Conservation (phyloP, 495 filamentous ascomycete species). For the Hyphodiscus hymeniophilus region DNA sequence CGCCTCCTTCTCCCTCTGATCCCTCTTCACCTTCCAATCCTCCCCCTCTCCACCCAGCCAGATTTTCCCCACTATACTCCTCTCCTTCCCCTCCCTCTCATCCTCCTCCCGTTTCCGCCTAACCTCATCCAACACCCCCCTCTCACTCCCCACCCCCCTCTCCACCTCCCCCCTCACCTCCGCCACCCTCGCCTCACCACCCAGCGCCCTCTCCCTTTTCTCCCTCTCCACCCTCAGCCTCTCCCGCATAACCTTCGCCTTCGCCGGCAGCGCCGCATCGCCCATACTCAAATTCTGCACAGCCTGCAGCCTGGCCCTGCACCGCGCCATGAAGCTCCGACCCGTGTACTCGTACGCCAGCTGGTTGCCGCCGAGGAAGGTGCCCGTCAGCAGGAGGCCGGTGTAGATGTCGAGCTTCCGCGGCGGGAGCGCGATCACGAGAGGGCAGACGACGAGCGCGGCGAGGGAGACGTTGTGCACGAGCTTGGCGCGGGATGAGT, state of each 20-base stretch:
- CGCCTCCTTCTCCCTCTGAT: slow-evolving; percentile 21
- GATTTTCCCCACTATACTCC: slow-evolving; percentile 39
- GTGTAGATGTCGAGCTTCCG: slow-evolving; percentile 68
- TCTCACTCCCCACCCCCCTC: slow-evolving; percentile 20
- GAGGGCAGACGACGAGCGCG: slow-evolving; percentile 59
- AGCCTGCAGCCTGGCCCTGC: slow-evolving; percentile 27
- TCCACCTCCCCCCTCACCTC: slow-evolving; percentile 30
- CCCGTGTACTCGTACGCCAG: slow-evolving; percentile 55
- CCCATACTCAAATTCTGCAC: slow-evolving; percentile 9
- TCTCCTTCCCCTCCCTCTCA: slow-evolving; percentile 25
- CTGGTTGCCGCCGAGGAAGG: slow-evolving; percentile 53
- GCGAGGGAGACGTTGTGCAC: slow-evolving; percentile 34
- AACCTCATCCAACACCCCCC: slow-evolving; percentile 12
- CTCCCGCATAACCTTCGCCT: slow-evolving; percentile 45
- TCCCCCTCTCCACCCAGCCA: slow-evolving; percentile 52
- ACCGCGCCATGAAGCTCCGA: slow-evolving; percentile 38
- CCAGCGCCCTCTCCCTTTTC: slow-evolving; percentile 23
- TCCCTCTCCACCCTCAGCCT: slow-evolving; percentile 32
- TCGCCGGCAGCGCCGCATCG: slow-evolving; percentile 38
- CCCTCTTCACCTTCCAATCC: slow-evolving; percentile 70
- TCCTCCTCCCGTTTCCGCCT: slow-evolving; percentile 17
- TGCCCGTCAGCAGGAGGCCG: slow-evolving; percentile 31
- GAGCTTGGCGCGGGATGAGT: neutral
- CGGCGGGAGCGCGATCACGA: slow-evolving; percentile 67
- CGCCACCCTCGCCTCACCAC: slow-evolving; percentile 1